Evolutionary conservation across 2,329 filamentous ascomycete species (phyloP).

Genomic region (Colletotrichum cordylinicola): DNA sequence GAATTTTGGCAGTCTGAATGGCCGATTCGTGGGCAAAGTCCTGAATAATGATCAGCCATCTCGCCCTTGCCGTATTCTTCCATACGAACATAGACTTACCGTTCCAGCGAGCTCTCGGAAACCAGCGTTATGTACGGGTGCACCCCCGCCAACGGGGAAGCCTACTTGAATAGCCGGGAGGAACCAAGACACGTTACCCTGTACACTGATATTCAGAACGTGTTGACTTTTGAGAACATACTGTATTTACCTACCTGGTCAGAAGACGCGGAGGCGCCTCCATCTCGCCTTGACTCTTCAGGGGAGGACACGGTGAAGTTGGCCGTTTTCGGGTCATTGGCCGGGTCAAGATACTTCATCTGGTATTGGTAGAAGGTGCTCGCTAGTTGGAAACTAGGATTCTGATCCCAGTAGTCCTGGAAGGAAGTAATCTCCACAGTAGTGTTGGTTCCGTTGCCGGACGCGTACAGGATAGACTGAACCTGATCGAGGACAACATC

Average conservation of each 20-base stretch:
- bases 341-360: conserved; percentile 11
- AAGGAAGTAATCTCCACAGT: conserved; percentile 4
- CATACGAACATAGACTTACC: neutral
- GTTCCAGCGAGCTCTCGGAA: conserved; percentile 3
- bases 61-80: fast-evolving
- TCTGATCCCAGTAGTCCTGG: conserved; percentile 22
- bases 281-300: neutral
- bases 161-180: conserved; percentile 17
- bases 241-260: neutral
- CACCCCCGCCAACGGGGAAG: conserved; percentile 9
- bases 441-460: conserved; percentile 12
- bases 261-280: neutral
- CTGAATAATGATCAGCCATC: neutral
- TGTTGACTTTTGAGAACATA: neutral
- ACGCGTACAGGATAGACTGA: conserved; percentile 4
- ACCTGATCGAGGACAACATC: conserved; percentile 6
- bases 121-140: conserved; percentile 19
- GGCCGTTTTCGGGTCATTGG: conserved; percentile 1
- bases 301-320: conserved; percentile 14
- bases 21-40: conserved; percentile 17
- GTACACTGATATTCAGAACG: neutral
- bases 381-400: conserved; percentile 11
- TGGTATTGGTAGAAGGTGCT: conserved; percentile 11
- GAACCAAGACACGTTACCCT: conserved; percentile 21
- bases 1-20: conserved; percentile 12